Evolutionary conservation across 2,329 filamentous ascomycete genomes (phyloP).

Genomic region (Macroventuria anomochaeta): DNA sequence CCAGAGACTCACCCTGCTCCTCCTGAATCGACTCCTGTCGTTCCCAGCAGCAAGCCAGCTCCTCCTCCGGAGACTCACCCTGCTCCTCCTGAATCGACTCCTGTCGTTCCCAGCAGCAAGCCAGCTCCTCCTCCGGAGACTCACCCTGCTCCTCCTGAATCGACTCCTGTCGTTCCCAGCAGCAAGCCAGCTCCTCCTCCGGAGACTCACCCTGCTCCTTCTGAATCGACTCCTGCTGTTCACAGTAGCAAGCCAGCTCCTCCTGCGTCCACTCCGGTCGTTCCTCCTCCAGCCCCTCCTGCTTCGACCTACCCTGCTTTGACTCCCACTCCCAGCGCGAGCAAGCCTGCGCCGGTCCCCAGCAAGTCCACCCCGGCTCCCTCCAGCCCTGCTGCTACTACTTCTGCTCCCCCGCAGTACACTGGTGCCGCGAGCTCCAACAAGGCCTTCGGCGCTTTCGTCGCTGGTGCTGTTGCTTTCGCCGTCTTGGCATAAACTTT

Average conservation of each 20-base stretch:
- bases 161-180: no score
- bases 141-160: no score
- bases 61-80: constrained; percentile 19
- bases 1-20: no score
- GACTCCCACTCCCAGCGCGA: constrained; percentile 6
- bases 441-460: constrained; percentile 33
- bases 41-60: constrained; percentile 14
- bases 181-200: constrained; percentile 21
- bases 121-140: constrained; percentile 3
- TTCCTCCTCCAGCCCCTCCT: constrained; percentile 9
- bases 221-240: constrained; percentile 5
- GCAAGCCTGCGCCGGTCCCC: constrained; percentile 13
- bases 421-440: constrained; percentile 34
- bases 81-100: constrained; percentile 17
- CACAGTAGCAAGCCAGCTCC: no score
- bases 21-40: no score
- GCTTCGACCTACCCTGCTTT: constrained; percentile 11
- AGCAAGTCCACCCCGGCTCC: constrained; percentile 11
- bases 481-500: constrained; percentile 27
- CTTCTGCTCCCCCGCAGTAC: constrained; percentile 24
- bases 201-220: constrained; percentile 2
- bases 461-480: constrained; percentile 34
- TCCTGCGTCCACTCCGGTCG: constrained; percentile 6
- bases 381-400: constrained; percentile 15
- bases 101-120: constrained; percentile 7